Evolutionary conservation across 306 rosid genomes (phyloP), one percentile per base, ranked within the genome.

Genomic region (Bauhinia variegata): DNA sequence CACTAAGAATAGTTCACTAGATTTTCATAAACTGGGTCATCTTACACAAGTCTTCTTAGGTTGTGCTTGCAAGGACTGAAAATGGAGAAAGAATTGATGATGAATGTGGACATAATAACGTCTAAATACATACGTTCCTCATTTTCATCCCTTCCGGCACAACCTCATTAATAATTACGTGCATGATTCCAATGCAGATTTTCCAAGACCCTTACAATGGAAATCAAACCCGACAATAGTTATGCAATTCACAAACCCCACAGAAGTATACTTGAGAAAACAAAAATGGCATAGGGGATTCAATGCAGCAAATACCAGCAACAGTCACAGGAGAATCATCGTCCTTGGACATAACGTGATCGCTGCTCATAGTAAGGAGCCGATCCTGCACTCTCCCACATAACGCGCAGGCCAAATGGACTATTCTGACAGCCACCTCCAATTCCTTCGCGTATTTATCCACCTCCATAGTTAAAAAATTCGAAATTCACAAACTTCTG

Each of bases 241-340:
- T n/a, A 56, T 17, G 7, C 12, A 56, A 68, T 63, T 63, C 61
- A 55, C n/a, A 41, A 60, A 12, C 23, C 67, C 69, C 66, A 15
- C 30, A 11, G 6, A 23, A 65, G n/a, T 11, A 23, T 8, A 30
- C 68, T 18, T 37, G 50, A 14, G 5, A 64, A 65, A 68, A 30
- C 49, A 37, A 5, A 47, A 43, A 8, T 11, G 9, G 14, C 51
- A 63, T 5, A 9, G 17, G 10, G 53, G 49, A 33, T 37, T 55
- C 16, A 55, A 50, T 11, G 34, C 41, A 65, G 34, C 41, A 65
- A 71, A 63, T 83, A 91, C 97, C 97, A 36, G 96, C 97, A 68
- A 91, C 80, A 30, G 97, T 91, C 30, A 91, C 96, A 19, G 87
- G 97, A 75, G 97, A 91, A 77, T 89, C 90, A 75, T 91, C 97